A percentile compares a stretch with the other conserved stretches of the same genome.
These are phyloP conservation scores for Boechera divaricarpa DNA, from an alignment of 345 rosid species.

Conservation along the genomic window DNA sequence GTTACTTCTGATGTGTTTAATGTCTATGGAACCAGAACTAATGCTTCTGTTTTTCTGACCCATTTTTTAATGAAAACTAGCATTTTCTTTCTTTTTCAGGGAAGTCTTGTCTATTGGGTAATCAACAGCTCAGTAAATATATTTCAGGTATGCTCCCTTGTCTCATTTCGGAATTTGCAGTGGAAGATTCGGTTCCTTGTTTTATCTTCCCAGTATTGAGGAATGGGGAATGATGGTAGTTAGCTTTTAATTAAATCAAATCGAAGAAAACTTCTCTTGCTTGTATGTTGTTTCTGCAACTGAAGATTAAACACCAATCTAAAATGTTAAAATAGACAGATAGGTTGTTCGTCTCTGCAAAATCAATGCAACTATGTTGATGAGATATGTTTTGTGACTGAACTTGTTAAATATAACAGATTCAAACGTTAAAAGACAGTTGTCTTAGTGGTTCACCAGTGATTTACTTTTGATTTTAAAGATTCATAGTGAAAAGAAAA, in stretches of 20 bases:
- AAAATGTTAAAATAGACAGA: neutral
- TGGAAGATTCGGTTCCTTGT: constrained; percentile 13
- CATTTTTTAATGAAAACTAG: neutral
- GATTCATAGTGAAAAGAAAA: neutral
- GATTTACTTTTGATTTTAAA: neutral
- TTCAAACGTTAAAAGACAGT: neutral
- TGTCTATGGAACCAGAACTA: constrained; percentile 1
- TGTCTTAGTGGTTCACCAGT: constrained; percentile 2
- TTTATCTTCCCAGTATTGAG: neutral
- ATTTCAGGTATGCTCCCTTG: constrained; percentile 63
- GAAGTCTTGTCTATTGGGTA: constrained; percentile 90
- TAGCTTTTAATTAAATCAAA: neutral
- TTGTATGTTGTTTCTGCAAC: constrained; percentile 1
- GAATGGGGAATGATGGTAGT: neutral
- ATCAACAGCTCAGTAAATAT: constrained; percentile 73
- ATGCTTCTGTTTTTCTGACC: constrained; percentile 4
- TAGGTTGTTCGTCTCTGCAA: neutral
- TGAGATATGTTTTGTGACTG: constrained; percentile 6
- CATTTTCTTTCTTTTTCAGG: constrained; percentile 54
- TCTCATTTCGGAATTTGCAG: constrained; percentile 5
- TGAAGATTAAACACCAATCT: neutral
- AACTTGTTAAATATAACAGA: neutral
- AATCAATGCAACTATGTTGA: constrained; percentile 16
- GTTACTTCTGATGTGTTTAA: neutral
- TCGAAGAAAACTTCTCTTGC: neutral